Percentiles rank a stretch among this genome's conserved stretches.
Evolutionary conservation across 2,329 filamentous ascomycete species (phyloP).

Genomic region (Ophiostoma ips): DNA sequence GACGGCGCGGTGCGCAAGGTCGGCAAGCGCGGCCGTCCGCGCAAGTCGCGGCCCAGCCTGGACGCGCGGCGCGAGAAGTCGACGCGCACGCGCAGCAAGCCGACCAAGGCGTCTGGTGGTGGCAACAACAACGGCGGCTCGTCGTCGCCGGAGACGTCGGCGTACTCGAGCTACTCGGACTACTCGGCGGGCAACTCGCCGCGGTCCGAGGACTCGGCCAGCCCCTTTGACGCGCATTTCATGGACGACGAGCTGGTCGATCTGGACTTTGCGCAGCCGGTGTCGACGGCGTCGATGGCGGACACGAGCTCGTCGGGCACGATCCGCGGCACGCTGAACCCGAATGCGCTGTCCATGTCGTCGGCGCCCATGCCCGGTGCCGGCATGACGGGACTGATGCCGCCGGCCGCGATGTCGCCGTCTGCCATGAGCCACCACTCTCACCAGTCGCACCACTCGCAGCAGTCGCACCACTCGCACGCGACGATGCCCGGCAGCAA

Average conservation of each 20-base stretch:
- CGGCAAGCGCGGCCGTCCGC: constrained; percentile 48
- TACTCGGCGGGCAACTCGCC: constrained; percentile 42
- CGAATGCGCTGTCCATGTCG: constrained; percentile 24
- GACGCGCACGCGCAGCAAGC: constrained; percentile 40
- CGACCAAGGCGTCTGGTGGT: constrained; percentile 28
- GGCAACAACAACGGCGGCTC: constrained; percentile 24
- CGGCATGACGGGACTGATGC: constrained; percentile 12
- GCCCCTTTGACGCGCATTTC: constrained; percentile 22
- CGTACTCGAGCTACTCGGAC: constrained; percentile 43
- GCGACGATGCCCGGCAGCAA: constrained; percentile 1
- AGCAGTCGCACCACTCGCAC: neutral
- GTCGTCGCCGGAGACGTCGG: constrained; percentile 34
- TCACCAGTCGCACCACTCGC: constrained; percentile 33
- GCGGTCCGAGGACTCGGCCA: constrained; percentile 29
- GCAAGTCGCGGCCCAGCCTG: constrained; percentile 46
- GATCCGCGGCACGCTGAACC: constrained; percentile 20
- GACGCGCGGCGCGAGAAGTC: constrained; percentile 44
- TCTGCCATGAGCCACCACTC: constrained; percentile 31
- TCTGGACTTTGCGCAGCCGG: neutral
- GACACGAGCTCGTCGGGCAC: constrained; percentile 4
- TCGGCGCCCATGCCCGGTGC: constrained; percentile 26
- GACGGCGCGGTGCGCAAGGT: constrained; percentile 55
- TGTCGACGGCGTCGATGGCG: constrained; percentile 4
- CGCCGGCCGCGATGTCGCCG: constrained; percentile 23
- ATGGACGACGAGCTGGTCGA: constrained; percentile 27